A percentile compares a stretch with the other conserved stretches of the same genome.
Evolutionary conservation across 768 basidiomycete genomes (phyloP).

Genomic region (Mycena rebaudengoi): DNA sequence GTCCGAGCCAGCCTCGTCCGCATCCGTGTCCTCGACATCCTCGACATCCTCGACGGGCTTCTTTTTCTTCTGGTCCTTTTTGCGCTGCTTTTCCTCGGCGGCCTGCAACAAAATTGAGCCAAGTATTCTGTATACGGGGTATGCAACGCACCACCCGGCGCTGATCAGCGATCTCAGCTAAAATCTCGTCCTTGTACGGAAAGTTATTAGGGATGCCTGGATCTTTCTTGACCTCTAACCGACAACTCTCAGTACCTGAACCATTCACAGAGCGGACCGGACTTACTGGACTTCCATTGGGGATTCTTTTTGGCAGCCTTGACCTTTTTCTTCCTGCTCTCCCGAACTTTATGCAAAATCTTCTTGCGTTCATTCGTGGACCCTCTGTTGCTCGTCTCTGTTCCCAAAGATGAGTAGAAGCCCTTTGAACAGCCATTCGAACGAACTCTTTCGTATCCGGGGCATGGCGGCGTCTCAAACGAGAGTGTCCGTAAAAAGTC

Average conservation of each 20-base stretch:
- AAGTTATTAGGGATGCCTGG: constrained; percentile 94
- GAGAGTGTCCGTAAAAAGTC: background rate
- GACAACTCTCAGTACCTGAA: constrained; percentile 1
- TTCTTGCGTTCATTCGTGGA: constrained; percentile 78
- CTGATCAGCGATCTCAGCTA: constrained; percentile 89
- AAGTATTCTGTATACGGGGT: background rate
- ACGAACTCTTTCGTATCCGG: constrained; percentile 73
- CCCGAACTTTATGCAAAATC: constrained; percentile 78
- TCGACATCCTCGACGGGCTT: constrained; percentile 35
- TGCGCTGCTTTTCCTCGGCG: constrained; percentile 77
- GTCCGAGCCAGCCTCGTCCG: constrained; percentile 38
- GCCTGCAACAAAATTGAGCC: constrained; percentile 50
- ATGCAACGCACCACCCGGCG: constrained; percentile 69
- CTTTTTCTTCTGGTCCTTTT: constrained; percentile 69
- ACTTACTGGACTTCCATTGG: constrained; percentile 90
- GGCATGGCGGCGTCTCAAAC: constrained; percentile 16
- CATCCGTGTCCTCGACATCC: constrained; percentile 37
- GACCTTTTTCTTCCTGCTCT: constrained; percentile 78
- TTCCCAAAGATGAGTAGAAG: constrained; percentile 26
- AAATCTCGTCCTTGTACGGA: constrained; percentile 93
- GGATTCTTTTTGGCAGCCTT: constrained; percentile 81
- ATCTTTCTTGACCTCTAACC: constrained; percentile 83
- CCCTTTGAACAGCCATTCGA: background rate
- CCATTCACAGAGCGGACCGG: background rate
- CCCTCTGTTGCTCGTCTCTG: constrained; percentile 87